These are phyloP conservation scores for Botrytis sinoallii DNA, from an alignment of 2,329 filamentous ascomycete species.

Conservation along the genomic window DNA sequence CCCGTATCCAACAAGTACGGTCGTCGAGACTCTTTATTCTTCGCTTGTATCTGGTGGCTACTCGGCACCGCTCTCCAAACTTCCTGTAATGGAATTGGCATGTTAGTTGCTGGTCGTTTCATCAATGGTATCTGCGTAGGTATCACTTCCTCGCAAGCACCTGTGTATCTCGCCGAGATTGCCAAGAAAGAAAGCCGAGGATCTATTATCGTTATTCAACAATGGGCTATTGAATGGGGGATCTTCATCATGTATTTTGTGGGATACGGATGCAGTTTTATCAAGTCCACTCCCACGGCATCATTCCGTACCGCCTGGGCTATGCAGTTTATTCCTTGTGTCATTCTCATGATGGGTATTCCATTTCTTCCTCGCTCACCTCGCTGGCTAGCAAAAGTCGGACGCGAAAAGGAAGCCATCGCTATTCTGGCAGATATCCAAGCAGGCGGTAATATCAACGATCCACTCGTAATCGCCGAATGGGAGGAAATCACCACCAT, in stretches of 20 bases:
- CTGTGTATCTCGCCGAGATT: constrained; percentile 64
- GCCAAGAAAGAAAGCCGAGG: constrained; percentile 55
- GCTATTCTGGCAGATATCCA: constrained; percentile 55
- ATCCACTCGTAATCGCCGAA: constrained; percentile 56
- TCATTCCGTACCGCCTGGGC: constrained; percentile 52
- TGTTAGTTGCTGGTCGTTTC: constrained; percentile 52
- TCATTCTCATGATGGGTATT: constrained; percentile 44
- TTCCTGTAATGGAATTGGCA: constrained; percentile 38
- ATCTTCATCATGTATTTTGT: constrained; percentile 63
- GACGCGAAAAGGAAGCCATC: constrained; percentile 44
- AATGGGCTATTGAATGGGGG: constrained; percentile 69
- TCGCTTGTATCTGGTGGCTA: constrained; percentile 22
- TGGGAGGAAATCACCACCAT: constrained; percentile 50
- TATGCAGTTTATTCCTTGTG: constrained; percentile 46
- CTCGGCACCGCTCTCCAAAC: constrained; percentile 20
- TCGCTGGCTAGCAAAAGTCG: constrained; percentile 50
- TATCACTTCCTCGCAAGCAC: constrained; percentile 62
- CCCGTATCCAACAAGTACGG: constrained; percentile 55
- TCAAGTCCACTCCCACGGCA: constrained; percentile 40
- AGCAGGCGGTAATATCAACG: constrained; percentile 50
- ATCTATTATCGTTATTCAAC: constrained; percentile 67
- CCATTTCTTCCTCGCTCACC: constrained; percentile 49
- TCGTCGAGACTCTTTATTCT: constrained; percentile 45
- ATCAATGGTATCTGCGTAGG: constrained; percentile 64
- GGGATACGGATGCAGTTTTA: constrained; percentile 42